Conservation (phyloP, 2,329 filamentous ascomycete species). For the Epichloe scottii region DNA sequence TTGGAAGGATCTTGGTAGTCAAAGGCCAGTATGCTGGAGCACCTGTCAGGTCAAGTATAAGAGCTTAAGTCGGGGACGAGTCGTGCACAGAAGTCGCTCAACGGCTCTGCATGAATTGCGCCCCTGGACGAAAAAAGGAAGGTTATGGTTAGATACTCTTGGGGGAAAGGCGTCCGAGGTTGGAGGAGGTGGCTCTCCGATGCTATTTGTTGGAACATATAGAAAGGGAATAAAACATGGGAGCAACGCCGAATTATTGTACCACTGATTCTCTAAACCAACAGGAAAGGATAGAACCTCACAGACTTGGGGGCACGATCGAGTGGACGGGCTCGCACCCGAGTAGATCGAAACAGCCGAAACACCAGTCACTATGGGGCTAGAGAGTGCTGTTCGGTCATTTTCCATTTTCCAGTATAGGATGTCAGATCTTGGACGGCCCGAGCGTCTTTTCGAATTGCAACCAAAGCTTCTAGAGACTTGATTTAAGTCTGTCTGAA, state of each 20-base stretch:
- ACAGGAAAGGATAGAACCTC: neutral
- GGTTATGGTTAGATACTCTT: neutral
- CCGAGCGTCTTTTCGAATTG: conserved; percentile 8
- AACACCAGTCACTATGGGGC: conserved; percentile 8
- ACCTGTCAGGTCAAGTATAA: neutral
- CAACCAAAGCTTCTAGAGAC: conserved; percentile 5
- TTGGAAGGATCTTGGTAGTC: neutral
- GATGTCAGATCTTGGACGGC: conserved; percentile 9
- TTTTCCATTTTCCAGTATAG: conserved; percentile 1
- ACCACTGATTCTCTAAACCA: neutral
- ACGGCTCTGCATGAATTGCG: neutral
- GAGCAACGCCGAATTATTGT: conserved; percentile 1
- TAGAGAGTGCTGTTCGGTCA: conserved; percentile 1
- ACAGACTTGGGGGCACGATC: conserved; percentile 6
- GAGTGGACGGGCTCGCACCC: conserved; percentile 8
- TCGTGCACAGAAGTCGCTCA: conserved; percentile 1
- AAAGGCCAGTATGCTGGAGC: neutral
- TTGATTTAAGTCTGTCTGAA: conserved; percentile 10
- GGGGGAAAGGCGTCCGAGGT: conserved; percentile 4
- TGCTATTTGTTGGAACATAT: conserved; percentile 6
- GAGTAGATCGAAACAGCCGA: conserved; percentile 12
- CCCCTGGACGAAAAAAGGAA: neutral
- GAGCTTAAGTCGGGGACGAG: neutral
- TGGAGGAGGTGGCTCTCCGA: conserved; percentile 2
- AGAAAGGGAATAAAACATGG: neutral